phyloP scores from a whole-genome alignment of 2,329 filamentous ascomycete genomes.

The Fusarium anguioides region DNA sequence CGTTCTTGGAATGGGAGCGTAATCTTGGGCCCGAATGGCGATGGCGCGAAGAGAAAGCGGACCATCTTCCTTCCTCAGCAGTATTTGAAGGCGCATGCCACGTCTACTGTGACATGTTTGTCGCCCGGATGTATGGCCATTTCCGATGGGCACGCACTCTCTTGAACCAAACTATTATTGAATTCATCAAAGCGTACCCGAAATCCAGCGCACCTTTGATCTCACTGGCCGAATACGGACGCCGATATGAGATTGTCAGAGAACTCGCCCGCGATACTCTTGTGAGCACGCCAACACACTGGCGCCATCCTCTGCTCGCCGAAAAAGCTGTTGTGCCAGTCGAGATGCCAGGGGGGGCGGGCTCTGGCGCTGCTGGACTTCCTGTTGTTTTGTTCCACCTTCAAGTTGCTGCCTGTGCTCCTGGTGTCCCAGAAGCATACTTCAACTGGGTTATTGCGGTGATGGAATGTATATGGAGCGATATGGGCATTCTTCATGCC shows the following conservation, averaged over 20 bases:
- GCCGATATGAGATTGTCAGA: slow-evolving; percentile 50
- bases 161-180: slow-evolving; percentile 61
- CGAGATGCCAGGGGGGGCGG: slow-evolving; percentile 53
- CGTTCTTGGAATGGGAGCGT: slow-evolving; percentile 55
- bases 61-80: slow-evolving; percentile 52
- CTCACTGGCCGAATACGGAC: slow-evolving; percentile 45
- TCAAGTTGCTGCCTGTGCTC: slow-evolving; percentile 59
- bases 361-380: slow-evolving; percentile 60
- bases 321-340: slow-evolving; percentile 51
- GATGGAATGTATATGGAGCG: slow-evolving; percentile 61
- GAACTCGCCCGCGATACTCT: slow-evolving; percentile 58
- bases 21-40: slow-evolving; percentile 51
- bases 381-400: slow-evolving; percentile 62
- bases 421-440: slow-evolving; percentile 55
- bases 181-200: slow-evolving; percentile 53
- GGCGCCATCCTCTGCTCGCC: slow-evolving; percentile 61
- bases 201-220: slow-evolving; percentile 51
- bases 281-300: slow-evolving; percentile 61
- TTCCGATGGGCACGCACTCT: slow-evolving; percentile 69
- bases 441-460: slow-evolving; percentile 59
- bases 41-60: slow-evolving; percentile 49
- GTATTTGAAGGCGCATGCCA: slow-evolving; percentile 67
- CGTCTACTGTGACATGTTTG: slow-evolving; percentile 64
- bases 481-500: slow-evolving; percentile 64
- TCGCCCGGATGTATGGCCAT: slow-evolving; percentile 67